Evolutionary conservation across 108 stramenopile genomes (phyloP).

Genomic region (Fragilaria crotonensis): DNA sequence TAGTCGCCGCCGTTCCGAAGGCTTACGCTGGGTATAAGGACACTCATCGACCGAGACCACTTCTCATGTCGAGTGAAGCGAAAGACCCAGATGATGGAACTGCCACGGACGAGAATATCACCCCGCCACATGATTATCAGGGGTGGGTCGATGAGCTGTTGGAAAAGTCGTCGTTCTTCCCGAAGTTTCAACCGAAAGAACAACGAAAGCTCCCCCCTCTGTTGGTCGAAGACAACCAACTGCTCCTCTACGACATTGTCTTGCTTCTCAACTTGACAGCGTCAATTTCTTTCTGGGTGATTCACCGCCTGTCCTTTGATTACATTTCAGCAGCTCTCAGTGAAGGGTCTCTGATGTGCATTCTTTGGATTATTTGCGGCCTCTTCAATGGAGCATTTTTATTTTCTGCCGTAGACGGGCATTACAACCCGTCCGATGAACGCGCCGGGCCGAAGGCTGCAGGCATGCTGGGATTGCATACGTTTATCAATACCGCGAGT

Average conservation of each 20-base stretch:
- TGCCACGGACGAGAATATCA: no score
- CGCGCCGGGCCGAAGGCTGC: slow-evolving; percentile 51
- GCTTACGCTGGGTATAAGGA: no score
- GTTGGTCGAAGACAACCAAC: slow-evolving; percentile 41
- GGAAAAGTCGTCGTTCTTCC: no score
- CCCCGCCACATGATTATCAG: no score
- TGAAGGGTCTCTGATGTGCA: slow-evolving; percentile 48
- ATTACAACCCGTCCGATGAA: slow-evolving; percentile 34
- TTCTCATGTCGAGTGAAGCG: no score
- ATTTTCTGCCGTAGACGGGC: slow-evolving; percentile 53
- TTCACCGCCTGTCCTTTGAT: slow-evolving; percentile 40
- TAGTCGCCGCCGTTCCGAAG: no score
- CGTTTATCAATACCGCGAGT: slow-evolving; percentile 38
- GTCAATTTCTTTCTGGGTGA: slow-evolving; percentile 63
- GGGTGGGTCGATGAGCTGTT: no score
- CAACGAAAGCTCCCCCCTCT: slow-evolving; percentile 25
- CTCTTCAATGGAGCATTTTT: slow-evolving; percentile 55
- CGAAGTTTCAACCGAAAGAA: neutral
- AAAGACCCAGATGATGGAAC: no score
- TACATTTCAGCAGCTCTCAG: slow-evolving; percentile 36
- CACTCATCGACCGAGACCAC: no score
- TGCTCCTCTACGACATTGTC: slow-evolving; percentile 56
- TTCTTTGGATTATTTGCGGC: slow-evolving; percentile 50
- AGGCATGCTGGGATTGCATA: slow-evolving; percentile 37
- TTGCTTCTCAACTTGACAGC: slow-evolving; percentile 43